Percentiles rank a stretch among this genome's conserved stretches.
Conservation (phyloP, 75 land plant genomes). For the Cunninghamia lanceolata region DNA sequence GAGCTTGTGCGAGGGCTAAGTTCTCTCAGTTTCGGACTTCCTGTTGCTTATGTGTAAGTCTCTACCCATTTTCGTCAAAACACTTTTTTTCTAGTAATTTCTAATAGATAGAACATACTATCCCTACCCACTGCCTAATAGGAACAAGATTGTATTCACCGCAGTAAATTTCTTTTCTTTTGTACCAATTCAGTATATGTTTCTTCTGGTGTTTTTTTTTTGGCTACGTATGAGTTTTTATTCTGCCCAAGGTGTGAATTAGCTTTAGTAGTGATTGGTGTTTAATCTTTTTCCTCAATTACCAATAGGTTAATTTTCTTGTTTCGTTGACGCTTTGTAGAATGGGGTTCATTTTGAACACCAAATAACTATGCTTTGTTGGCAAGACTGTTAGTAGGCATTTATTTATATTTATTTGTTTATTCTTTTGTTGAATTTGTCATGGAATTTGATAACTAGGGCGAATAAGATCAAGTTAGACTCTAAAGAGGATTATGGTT, state of each 20-base stretch:
- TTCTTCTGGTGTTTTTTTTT: background rate
- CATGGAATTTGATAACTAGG: background rate
- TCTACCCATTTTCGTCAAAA: background rate
- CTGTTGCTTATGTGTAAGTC: slow-evolving; percentile 29
- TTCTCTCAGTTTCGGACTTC: slow-evolving; percentile 17
- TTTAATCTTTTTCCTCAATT: background rate
- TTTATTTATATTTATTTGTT: background rate
- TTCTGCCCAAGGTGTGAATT: background rate
- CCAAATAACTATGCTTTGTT: background rate
- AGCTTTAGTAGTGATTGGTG: background rate
- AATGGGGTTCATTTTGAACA: background rate
- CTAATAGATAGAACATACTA: background rate
- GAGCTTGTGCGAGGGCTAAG: slow-evolving; percentile 20
- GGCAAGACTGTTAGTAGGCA: background rate
- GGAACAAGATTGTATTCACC: background rate
- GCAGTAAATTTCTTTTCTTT: background rate
- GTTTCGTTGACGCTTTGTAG: background rate
- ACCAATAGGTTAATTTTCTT: background rate
- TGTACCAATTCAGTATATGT: background rate
- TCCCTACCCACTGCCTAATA: background rate
- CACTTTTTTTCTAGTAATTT: no score
- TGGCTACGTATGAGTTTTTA: background rate
- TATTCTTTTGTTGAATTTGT: background rate
- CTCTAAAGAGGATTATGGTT: background rate
- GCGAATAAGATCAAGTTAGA: no score